These are phyloP conservation scores for Medakamo hakoo DNA, from an alignment of 139 green algal species.

Conservation along the genomic window DNA sequence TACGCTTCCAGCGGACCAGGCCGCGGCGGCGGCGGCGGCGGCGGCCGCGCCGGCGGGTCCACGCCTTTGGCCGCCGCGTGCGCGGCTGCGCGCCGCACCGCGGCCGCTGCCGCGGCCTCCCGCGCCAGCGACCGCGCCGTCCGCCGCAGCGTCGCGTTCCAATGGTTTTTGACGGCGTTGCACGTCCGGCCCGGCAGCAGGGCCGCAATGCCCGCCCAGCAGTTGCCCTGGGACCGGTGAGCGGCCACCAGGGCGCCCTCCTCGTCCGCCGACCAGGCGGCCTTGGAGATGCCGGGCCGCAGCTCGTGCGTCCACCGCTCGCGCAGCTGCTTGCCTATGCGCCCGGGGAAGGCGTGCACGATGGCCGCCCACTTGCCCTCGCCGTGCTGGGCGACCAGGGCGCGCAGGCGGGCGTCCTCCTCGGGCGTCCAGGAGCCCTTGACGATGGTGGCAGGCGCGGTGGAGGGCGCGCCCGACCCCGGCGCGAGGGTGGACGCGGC, in stretches of 20 bases:
- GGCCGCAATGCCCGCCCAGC: constrained; percentile 41
- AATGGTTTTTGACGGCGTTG: constrained; percentile 68
- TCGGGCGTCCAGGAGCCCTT: constrained; percentile 15
- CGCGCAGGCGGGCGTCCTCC: constrained; percentile 9
- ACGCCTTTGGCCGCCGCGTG: not conserved
- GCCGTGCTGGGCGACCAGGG: constrained; percentile 11
- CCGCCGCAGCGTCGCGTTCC: constrained; percentile 32
- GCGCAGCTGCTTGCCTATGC: constrained; percentile 19
- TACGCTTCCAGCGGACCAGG: not conserved
- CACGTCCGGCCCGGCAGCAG: constrained; percentile 44
- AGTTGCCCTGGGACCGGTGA: constrained; percentile 9
- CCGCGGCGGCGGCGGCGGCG: no score
- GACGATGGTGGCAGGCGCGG: no score
- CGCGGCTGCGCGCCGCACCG: not conserved
- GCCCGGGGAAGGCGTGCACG: constrained; percentile 9
- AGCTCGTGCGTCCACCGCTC: constrained; percentile 22
- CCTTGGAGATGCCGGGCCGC: constrained; percentile 12
- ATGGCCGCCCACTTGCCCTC: constrained; percentile 12
- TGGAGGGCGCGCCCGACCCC: no score
- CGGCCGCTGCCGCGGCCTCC: not conserved
- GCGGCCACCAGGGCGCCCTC: constrained; percentile 7
- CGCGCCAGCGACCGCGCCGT: constrained; percentile 6
- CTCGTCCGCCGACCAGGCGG: constrained; percentile 12
- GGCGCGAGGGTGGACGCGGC: no score
- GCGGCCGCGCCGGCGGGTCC: no score